A percentile compares a stretch with the other conserved stretches of the same genome.
Evolutionary conservation across 805 yeast genomes (phyloP).

Genomic region (Myxozyma udenii): DNA sequence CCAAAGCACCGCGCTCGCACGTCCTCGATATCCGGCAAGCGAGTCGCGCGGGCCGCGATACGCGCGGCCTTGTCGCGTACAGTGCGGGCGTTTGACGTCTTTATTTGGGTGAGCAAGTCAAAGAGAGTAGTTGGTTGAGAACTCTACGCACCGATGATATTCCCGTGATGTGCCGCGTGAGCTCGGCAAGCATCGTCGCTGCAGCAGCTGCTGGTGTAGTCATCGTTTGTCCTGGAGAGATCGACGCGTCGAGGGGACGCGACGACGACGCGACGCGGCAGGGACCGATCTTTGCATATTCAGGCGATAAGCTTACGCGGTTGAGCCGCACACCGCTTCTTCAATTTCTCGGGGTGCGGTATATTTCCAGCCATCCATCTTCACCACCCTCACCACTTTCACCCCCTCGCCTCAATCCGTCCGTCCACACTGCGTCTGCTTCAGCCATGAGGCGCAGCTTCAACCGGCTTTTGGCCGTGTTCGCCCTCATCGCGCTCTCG

Average conservation of each 20-base stretch:
- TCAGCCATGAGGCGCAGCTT: no score
- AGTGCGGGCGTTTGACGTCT: conserved; percentile 5
- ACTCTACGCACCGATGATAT: conserved; percentile 4
- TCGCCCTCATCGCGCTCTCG: no score
- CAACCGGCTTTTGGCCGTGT: no score
- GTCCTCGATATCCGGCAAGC: conserved; percentile 10
- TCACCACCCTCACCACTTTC: not conserved
- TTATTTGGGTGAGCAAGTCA: not conserved
- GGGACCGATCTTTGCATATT: no score
- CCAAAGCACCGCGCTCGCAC: conserved; percentile 16
- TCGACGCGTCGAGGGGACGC: not conserved
- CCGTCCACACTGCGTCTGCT: no score
- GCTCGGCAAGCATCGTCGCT: conserved; percentile 4
- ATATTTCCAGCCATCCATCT: no score
- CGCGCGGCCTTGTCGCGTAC: conserved; percentile 1
- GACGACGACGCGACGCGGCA: no score
- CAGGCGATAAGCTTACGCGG: no score
- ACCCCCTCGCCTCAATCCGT: no score
- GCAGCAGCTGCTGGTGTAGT: conserved; percentile 8
- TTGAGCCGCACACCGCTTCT: no score
- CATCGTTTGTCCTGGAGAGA: not conserved
- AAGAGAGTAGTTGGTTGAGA: not conserved
- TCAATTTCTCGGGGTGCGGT: no score
- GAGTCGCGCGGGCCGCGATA: not conserved
- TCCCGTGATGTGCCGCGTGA: conserved; percentile 13